A percentile compares a stretch with the other conserved stretches of the same genome.
Evolutionary conservation across 164 flowering plant species (phyloP).

Genomic region (Tinospora cordifolia): DNA sequence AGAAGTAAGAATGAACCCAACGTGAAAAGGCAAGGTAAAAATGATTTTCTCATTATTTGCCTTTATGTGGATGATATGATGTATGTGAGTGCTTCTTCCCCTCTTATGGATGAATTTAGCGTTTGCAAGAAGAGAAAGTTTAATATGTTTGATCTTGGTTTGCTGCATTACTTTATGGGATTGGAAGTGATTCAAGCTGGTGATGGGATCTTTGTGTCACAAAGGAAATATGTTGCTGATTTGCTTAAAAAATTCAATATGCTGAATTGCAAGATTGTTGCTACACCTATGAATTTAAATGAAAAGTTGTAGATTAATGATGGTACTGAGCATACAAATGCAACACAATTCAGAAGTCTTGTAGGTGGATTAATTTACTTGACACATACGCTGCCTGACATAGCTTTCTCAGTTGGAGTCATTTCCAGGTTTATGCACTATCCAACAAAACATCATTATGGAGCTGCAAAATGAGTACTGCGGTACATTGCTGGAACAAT

Average conservation of each 20-base stretch:
- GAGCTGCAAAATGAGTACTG: constrained; percentile 10
- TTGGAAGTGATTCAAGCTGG: not conserved
- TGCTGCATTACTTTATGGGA: constrained; percentile 13
- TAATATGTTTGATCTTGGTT: constrained; percentile 15
- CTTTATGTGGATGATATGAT: too few species aligned
- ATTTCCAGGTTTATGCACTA: constrained; percentile 11
- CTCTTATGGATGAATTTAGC: constrained; percentile 13
- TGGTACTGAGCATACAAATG: too few species aligned
- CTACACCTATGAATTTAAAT: not conserved
- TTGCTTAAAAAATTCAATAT: constrained; percentile 6
- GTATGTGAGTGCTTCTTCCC: not conserved
- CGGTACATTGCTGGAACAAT: constrained; percentile 1
- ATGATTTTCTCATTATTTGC: constrained; percentile 5
- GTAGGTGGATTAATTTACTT: constrained; percentile 12
- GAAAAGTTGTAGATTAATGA: too few species aligned
- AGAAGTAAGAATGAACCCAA: constrained; percentile 5
- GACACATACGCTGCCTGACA: constrained; percentile 5
- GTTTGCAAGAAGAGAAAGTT: constrained; percentile 9
- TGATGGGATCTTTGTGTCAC: constrained; percentile 10
- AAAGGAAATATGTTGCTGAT: constrained; percentile 10
- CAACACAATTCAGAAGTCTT: not conserved
- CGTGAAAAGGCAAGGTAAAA: not conserved
- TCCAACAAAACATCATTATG: constrained; percentile 12
- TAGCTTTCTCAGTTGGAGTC: constrained; percentile 3
- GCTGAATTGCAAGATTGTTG: not conserved